A percentile compares a stretch with the other conserved stretches of the same genome.
phyloP scores from a whole-genome alignment of 2,329 filamentous ascomycete genomes.

The Trichoderma guizhouense region DNA sequence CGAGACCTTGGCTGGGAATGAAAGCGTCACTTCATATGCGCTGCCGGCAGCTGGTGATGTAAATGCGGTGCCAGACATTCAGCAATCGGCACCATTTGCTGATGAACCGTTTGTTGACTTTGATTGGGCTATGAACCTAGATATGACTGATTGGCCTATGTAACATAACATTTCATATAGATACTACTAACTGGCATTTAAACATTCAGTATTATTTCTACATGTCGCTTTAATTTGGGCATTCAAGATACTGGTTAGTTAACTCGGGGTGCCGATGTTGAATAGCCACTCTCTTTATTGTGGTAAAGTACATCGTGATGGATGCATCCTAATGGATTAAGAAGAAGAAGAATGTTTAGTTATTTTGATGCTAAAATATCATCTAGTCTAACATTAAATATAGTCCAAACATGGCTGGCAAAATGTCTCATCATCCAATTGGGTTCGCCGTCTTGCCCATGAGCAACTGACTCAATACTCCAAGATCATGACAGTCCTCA shows the following conservation, averaged over 20 bases:
- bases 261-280: background rate
- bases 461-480: slow-evolving; percentile 4
- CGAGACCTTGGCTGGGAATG: background rate
- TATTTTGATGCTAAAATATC: background rate
- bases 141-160: slow-evolving; percentile 1
- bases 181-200: background rate
- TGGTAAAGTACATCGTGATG: background rate
- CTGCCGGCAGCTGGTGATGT: background rate
- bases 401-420: background rate
- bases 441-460: background rate
- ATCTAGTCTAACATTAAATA: background rate
- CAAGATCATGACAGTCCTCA: slow-evolving; percentile 22
- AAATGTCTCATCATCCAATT: background rate
- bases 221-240: background rate
- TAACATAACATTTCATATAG: background rate
- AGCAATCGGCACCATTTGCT: background rate
- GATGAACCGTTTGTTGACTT: slow-evolving; percentile 13
- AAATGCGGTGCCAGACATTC: background rate
- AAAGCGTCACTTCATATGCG: background rate
- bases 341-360: background rate
- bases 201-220: background rate
- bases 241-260: background rate
- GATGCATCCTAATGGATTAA: background rate
- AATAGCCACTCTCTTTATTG: background rate
- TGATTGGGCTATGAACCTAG: background rate